phyloP scores from a whole-genome alignment of 306 rosid species.

The Pachyrhizus erosus region DNA sequence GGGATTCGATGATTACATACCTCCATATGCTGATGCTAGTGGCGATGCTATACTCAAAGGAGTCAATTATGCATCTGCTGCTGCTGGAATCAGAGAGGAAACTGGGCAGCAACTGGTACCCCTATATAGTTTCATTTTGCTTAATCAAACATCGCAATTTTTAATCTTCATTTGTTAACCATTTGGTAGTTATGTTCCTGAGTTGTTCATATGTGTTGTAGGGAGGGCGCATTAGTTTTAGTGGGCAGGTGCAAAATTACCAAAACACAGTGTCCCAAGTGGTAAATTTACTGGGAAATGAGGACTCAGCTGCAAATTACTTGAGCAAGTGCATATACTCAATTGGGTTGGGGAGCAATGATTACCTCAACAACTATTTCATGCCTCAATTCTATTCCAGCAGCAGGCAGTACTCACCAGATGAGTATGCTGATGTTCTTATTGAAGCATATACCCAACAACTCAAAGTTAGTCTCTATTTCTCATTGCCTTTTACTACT shows the following conservation, averaged over 20 bases:
- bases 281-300: slow-evolving; percentile 69
- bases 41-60: slow-evolving; percentile 76
- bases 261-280: slow-evolving; percentile 70
- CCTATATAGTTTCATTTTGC: not conserved
- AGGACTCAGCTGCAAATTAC: slow-evolving; percentile 73
- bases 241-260: slow-evolving; percentile 82
- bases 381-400: slow-evolving; percentile 74
- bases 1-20: slow-evolving; percentile 64
- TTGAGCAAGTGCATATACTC: slow-evolving; percentile 81
- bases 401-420: slow-evolving; percentile 63
- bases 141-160: not conserved
- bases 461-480: slow-evolving; percentile 54
- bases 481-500: not conserved
- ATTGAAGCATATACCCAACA: slow-evolving; percentile 62
- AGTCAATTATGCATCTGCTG: slow-evolving; percentile 94
- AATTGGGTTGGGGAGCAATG: slow-evolving; percentile 92
- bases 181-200: not conserved
- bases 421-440: slow-evolving; percentile 71
- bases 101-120: slow-evolving; percentile 86
- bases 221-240: slow-evolving; percentile 82
- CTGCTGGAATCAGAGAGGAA: slow-evolving; percentile 98
- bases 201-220: slow-evolving; percentile 37
- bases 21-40: slow-evolving; percentile 59
- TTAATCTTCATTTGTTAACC: slow-evolving; percentile 6
- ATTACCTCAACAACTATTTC: slow-evolving; percentile 94